phyloP scores from a whole-genome alignment of 2,329 filamentous ascomycete genomes.

The Cladosporium austrohemisphaericum region DNA sequence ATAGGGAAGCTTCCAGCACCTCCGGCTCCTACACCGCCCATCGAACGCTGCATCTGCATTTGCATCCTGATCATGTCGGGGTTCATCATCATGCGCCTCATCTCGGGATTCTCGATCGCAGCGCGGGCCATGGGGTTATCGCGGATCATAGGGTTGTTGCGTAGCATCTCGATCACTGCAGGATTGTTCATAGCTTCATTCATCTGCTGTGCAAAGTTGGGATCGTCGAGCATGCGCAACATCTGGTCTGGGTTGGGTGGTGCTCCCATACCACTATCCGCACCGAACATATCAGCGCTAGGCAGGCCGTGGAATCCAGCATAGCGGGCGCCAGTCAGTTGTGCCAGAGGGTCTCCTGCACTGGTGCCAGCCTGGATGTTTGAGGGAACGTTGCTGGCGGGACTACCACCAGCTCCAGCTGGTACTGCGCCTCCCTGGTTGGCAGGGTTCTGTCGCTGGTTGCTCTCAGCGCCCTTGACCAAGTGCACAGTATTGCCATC shows the following conservation, averaged over 20 bases:
- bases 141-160: slow-evolving; percentile 66
- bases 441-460: slow-evolving; percentile 58
- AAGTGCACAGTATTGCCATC: slow-evolving; percentile 92
- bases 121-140: slow-evolving; percentile 84
- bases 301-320: slow-evolving; percentile 89
- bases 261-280: slow-evolving; percentile 92
- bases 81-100: slow-evolving; percentile 89
- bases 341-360: slow-evolving; percentile 84
- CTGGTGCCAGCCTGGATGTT: slow-evolving; percentile 76
- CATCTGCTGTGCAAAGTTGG: slow-evolving; percentile 79
- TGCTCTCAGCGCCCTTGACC: slow-evolving; percentile 93
- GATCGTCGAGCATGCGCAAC: slow-evolving; percentile 81
- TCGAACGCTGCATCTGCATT: slow-evolving; percentile 71
- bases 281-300: slow-evolving; percentile 82
- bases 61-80: slow-evolving; percentile 79
- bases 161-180: slow-evolving; percentile 81
- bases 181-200: slow-evolving; percentile 95
- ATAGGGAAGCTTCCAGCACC: slow-evolving; percentile 69
- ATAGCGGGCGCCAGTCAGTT: slow-evolving; percentile 87
- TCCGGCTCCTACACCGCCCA: slow-evolving; percentile 51
- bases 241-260: slow-evolving; percentile 78
- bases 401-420: slow-evolving; percentile 40
- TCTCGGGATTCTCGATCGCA: slow-evolving; percentile 81
- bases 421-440: slow-evolving; percentile 43
- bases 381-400: slow-evolving; percentile 61